Conservation (phyloP, 2,329 filamentous ascomycete species). For the Berkeleyomyces rouxiae region DNA sequence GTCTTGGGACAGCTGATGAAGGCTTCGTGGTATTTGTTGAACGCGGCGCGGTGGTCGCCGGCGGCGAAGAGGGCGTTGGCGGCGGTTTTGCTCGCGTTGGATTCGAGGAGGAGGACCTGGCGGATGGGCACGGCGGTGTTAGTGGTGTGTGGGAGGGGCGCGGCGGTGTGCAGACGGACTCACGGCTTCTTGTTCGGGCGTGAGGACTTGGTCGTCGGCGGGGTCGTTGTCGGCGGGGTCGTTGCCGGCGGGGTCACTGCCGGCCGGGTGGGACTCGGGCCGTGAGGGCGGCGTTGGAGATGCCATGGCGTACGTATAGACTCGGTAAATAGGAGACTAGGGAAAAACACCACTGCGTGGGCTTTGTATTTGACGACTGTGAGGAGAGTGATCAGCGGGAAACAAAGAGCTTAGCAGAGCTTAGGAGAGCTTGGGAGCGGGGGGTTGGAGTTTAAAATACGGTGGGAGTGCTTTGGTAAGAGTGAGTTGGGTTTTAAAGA, state of each 20-base stretch:
- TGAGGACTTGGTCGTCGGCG: conserved; percentile 24
- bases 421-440: background rate
- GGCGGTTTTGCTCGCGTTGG: conserved; percentile 52
- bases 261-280: background rate
- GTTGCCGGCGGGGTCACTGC: conserved; percentile 20
- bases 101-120: conserved; percentile 52
- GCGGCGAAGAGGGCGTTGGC: conserved; percentile 69
- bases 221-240: conserved; percentile 17
- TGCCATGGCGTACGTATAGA: background rate
- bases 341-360: too few relatives aligned
- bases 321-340: too few relatives aligned
- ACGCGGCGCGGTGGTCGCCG: conserved; percentile 56
- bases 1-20: conserved; percentile 65
- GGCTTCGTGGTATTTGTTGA: conserved; percentile 69
- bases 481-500: too few relatives aligned
- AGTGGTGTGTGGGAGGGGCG: background rate
- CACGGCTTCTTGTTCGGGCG: conserved; percentile 41
- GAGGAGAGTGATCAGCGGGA: too few relatives aligned
- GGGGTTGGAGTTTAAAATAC: background rate
- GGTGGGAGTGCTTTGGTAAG: too few relatives aligned
- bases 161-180: conserved; percentile 16
- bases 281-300: background rate
- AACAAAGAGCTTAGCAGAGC: too few relatives aligned
- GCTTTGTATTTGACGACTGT: too few relatives aligned
- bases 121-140: background rate